Evolutionary conservation across 1,139 yeast species (phyloP), one percentile per base, ranked within the genome.

Genomic region (Dujonia santamariae): DNA sequence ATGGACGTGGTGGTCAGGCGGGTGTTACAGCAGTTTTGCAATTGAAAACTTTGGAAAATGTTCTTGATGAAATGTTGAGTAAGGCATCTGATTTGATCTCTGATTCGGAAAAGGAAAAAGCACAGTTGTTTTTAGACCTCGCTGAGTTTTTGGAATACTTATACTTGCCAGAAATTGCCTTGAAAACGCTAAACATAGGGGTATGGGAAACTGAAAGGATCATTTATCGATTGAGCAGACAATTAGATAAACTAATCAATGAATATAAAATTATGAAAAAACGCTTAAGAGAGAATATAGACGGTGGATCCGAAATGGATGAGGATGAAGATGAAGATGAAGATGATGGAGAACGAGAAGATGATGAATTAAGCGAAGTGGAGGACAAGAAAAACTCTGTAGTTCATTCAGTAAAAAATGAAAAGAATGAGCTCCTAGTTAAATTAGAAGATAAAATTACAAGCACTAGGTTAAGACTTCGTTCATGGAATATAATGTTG

Each of bases 131-230:
- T 31, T 44, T 80, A 16, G 78, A 74, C 36, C 51, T 72, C n/a
- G 95, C 90, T 0, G 86, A 80, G 45, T 67, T 80, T 11, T 56
- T 61, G 36, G 95, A 85, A 48, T 69, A 65, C 37, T 53, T 66
- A 17, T 63, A 76, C 30, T 48, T 63, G 4, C 84, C 90, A 0
- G 52, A 48, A 2, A 49, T 50, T 4, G 83, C 94, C 0, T 55
- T 78, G 27, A 42, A 48, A 5, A 50, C 68, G 6, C 71, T 83
- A 54, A 50, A 54, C 4, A 41, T 47, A 1, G 66, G 74, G 3
- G 53, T 74, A 20, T 51, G 54, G 11, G 64, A 64, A 15, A 50
- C 67, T 3, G 62, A 68, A 37, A 45, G 58, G 11, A 55, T 58
- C 12, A 39, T 56, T 20, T 38, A 40, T 22, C 36, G 64, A 19